A percentile compares a stretch with the other conserved stretches of the same genome.
Evolutionary conservation across 306 rosid species (phyloP).

Genomic region (Bauhinia variegata): DNA sequence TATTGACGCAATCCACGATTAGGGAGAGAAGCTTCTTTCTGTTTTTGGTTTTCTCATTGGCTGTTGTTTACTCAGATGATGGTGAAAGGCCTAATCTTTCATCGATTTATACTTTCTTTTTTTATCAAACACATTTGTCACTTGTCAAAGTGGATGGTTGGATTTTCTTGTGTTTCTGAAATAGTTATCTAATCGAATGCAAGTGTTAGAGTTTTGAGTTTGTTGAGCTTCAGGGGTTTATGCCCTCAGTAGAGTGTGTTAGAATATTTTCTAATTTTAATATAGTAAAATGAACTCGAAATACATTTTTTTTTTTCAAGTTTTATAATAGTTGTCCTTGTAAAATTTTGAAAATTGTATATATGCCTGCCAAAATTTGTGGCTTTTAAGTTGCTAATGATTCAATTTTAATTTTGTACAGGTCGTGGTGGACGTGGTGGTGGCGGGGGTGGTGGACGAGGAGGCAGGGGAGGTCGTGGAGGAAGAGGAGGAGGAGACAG

Average conservation of each 20-base stretch:
- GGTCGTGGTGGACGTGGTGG: conserved; percentile 46
- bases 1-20: too few relatives aligned
- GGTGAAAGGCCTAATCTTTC: too few relatives aligned
- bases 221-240: too few relatives aligned
- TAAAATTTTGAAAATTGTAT: not conserved
- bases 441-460: conserved; percentile 37
- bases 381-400: not conserved
- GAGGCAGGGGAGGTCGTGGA: conserved; percentile 45
- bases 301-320: not conserved
- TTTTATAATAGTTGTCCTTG: not conserved
- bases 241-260: not conserved
- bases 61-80: too few relatives aligned
- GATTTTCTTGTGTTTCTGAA: too few relatives aligned
- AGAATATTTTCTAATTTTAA: not conserved
- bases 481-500: conserved; percentile 32
- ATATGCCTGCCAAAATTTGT: not conserved
- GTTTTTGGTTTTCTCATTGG: too few relatives aligned
- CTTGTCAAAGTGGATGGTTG: too few relatives aligned
- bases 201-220: too few relatives aligned
- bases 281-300: not conserved
- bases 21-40: too few relatives aligned
- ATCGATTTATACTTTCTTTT: too few relatives aligned
- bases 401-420: conserved; percentile 14
- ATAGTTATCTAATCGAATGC: too few relatives aligned
- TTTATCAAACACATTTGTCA: too few relatives aligned